A percentile compares a stretch with the other conserved stretches of the same genome.
Evolutionary conservation across 805 yeast genomes (phyloP).

Genomic region (Lipomyces chichibuensis): DNA sequence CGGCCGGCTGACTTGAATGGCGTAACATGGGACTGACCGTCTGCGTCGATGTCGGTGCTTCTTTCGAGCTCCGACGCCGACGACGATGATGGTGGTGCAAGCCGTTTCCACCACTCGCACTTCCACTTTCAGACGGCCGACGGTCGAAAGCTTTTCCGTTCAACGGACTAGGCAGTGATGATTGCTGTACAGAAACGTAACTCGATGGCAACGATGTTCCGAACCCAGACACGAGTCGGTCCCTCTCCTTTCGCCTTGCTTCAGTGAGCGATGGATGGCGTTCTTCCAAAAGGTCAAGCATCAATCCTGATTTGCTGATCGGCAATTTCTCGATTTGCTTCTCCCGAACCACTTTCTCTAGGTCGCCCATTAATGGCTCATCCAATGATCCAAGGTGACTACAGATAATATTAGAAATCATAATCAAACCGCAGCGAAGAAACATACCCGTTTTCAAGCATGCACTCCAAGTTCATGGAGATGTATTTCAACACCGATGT

Average conservation of each 20-base stretch:
- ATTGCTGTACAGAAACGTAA: slow-evolving; percentile 17
- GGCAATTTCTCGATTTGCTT: slow-evolving; percentile 32
- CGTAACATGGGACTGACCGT: slow-evolving; percentile 21
- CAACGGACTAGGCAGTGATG: slow-evolving; percentile 13
- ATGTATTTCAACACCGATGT: slow-evolving; percentile 69
- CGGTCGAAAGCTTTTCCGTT: slow-evolving; percentile 10
- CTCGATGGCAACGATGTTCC: slow-evolving; percentile 12
- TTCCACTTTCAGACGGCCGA: slow-evolving; percentile 5
- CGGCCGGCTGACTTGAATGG: slow-evolving; percentile 11
- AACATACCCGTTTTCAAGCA: slow-evolving; percentile 53
- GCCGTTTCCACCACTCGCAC: neutral
- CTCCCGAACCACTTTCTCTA: slow-evolving; percentile 27
- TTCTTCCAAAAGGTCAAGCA: slow-evolving; percentile 30
- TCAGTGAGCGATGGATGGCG: slow-evolving; percentile 25
- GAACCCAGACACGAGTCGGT: slow-evolving; percentile 1
- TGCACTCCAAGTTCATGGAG: slow-evolving; percentile 62
- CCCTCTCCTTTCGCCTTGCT: slow-evolving; percentile 24
- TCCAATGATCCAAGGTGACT: slow-evolving; percentile 18
- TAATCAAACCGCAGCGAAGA: neutral
- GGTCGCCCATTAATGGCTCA: slow-evolving; percentile 18
- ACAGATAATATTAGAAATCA: neutral
- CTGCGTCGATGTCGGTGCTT: slow-evolving; percentile 1
- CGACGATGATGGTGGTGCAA: slow-evolving; percentile 2
- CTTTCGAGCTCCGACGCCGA: slow-evolving; percentile 21
- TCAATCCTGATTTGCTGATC: slow-evolving; percentile 27